phyloP scores from a whole-genome alignment of 371 early-diverging fungal genomes.

The Mortierella sp. region DNA sequence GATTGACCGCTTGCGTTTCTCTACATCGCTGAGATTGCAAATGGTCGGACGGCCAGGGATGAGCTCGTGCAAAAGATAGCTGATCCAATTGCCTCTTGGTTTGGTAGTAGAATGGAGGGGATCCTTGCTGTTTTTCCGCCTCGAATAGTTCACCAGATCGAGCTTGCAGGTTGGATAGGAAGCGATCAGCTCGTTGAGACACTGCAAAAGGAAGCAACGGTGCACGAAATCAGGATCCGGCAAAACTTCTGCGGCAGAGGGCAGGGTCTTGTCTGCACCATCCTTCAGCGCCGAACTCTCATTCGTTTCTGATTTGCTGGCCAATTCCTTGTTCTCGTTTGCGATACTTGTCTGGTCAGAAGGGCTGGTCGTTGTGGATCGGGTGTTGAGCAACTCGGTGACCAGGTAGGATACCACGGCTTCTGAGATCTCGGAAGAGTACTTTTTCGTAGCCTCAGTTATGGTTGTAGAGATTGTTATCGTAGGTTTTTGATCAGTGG shows the following conservation, averaged over 20 bases:
- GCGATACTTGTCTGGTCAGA: slow-evolving; percentile 69
- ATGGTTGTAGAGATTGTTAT: slow-evolving; percentile 10
- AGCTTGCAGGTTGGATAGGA: slow-evolving; percentile 88
- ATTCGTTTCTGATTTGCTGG: neutral
- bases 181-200: slow-evolving; percentile 84
- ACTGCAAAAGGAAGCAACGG: slow-evolving; percentile 88
- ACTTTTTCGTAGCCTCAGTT: slow-evolving; percentile 40
- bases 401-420: slow-evolving; percentile 59
- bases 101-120: slow-evolving; percentile 28
- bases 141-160: slow-evolving; percentile 73
- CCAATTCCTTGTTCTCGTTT: slow-evolving; percentile 75
- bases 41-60: slow-evolving; percentile 63
- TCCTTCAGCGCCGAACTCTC: neutral
- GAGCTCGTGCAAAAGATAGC: slow-evolving; percentile 70
- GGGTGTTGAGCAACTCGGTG: slow-evolving; percentile 53
- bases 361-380: neutral
- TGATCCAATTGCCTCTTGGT: slow-evolving; percentile 51
- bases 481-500: slow-evolving; percentile 1
- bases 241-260: neutral
- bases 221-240: slow-evolving; percentile 62
- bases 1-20: slow-evolving; percentile 63
- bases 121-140: slow-evolving; percentile 62
- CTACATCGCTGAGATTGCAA: slow-evolving; percentile 58
- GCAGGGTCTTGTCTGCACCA: no score
- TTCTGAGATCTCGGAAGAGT: slow-evolving; percentile 57